phyloP scores from a whole-genome alignment of 495 filamentous ascomycete genomes.

The Tuber borchii region DNA sequence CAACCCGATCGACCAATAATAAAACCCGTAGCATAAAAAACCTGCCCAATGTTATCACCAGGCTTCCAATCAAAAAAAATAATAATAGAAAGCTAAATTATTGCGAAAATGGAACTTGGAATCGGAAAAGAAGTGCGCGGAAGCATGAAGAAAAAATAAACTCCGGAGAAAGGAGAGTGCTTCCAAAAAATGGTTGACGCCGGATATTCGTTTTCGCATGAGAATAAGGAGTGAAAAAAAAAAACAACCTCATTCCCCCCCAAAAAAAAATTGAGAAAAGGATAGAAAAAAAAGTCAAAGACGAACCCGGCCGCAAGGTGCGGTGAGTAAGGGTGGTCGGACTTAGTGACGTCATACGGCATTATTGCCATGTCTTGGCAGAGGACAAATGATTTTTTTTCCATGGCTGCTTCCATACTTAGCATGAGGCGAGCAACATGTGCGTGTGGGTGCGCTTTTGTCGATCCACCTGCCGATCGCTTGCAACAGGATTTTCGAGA shows the following conservation, averaged over 20 bases:
- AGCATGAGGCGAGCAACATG: slow-evolving; percentile 23
- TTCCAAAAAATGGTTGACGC: not conserved
- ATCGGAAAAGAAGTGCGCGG: not conserved
- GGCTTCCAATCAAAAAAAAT: not conserved
- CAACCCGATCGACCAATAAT: not conserved
- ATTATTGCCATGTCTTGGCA: slow-evolving; percentile 19
- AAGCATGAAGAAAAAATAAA: not conserved
- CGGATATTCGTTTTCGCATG: not conserved
- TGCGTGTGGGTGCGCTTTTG: slow-evolving; percentile 13
- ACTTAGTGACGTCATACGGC: slow-evolving; percentile 25
- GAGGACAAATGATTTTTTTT: not conserved
- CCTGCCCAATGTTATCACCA: not conserved
- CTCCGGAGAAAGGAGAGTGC: not conserved
- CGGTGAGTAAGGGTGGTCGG: slow-evolving; percentile 15
- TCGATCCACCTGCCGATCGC: slow-evolving; percentile 8
- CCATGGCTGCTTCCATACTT: slow-evolving; percentile 28
- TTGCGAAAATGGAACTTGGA: not conserved
- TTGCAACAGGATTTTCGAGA: not conserved
- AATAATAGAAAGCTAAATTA: not conserved
- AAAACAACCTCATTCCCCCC: not conserved
- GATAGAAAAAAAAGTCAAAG: slow-evolving; percentile 12
- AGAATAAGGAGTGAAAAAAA: not conserved
- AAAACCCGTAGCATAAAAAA: not conserved
- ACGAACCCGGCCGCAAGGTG: slow-evolving; percentile 13
- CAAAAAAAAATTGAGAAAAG: slow-evolving; percentile 12